Evolutionary conservation across 345 rosid genomes (phyloP).

Genomic region (Eucalyptus polyanthemos): DNA sequence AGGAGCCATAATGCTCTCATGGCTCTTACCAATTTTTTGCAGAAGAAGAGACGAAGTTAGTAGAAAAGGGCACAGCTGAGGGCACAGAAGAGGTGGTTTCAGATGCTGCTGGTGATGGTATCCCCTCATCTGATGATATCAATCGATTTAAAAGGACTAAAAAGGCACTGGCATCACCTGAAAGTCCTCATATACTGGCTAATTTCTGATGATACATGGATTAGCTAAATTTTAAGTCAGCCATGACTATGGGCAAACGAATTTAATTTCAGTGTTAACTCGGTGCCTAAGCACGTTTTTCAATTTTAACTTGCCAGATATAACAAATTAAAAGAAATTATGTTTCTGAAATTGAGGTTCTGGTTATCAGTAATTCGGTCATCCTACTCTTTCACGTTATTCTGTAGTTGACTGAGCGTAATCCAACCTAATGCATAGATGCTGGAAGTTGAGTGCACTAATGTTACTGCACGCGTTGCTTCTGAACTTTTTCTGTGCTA

Average conservation of each 20-base stretch:
- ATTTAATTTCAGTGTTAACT: neutral
- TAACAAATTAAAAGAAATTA: neutral
- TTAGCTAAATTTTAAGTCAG: neutral
- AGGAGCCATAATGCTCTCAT: slow-evolving; percentile 84
- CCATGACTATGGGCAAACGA: neutral
- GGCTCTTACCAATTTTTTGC: slow-evolving; percentile 89
- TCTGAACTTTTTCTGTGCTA: neutral
- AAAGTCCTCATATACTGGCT: neutral
- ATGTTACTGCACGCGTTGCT: neutral
- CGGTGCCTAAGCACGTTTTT: neutral
- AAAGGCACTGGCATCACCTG: slow-evolving; percentile 29
- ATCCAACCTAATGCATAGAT: neutral
- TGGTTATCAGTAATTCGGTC: neutral
- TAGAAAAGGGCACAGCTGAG: slow-evolving; percentile 85
- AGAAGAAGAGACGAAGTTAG: slow-evolving; percentile 59
- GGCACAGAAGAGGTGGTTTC: slow-evolving; percentile 88
- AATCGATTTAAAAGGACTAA: slow-evolving; percentile 52
- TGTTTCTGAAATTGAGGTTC: neutral
- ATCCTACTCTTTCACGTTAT: neutral
- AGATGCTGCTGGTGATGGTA: slow-evolving; percentile 75
- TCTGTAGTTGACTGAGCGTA: neutral
- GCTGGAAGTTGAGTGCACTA: neutral
- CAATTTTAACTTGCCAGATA: neutral
- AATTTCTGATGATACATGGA: no score
- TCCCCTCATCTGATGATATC: slow-evolving; percentile 34